These are phyloP conservation scores for Pseudogymnoascus sp. DNA, from an alignment of 2,329 filamentous ascomycete species.

Conservation along the genomic window DNA sequence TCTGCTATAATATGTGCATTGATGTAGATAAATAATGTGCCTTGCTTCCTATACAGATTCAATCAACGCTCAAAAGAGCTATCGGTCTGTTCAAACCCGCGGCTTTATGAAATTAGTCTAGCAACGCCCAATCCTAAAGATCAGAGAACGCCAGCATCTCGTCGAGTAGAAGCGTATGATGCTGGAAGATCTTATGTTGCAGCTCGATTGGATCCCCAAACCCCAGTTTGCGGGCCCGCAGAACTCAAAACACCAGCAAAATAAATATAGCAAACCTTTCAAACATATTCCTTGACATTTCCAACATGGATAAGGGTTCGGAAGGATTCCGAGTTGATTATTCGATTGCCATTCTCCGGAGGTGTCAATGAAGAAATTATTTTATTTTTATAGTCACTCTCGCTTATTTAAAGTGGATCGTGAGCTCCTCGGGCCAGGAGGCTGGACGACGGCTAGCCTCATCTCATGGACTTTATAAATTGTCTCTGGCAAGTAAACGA, in stretches of 20 bases:
- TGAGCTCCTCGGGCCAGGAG: background rate
- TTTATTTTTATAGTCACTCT: constrained; percentile 9
- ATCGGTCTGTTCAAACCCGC: constrained; percentile 11
- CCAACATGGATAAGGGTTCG: background rate
- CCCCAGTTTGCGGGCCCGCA: background rate
- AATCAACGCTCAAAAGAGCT: constrained; percentile 9
- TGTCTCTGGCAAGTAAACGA: background rate
- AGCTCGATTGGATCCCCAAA: background rate
- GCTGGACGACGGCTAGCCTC: background rate
- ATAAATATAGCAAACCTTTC: background rate
- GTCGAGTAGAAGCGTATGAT: constrained; percentile 8
- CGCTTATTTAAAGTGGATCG: constrained; percentile 10
- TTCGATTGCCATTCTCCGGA: background rate
- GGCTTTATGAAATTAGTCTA: constrained; percentile 11
- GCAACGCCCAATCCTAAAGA: constrained; percentile 11
- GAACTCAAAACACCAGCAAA: background rate
- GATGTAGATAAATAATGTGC: constrained; percentile 8
- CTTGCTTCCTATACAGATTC: constrained; percentile 12
- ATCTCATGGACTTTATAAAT: background rate
- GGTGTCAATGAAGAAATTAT: background rate
- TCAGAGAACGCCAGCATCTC: constrained; percentile 9
- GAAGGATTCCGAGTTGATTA: background rate
- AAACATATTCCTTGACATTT: background rate
- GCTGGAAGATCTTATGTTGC: constrained; percentile 9
- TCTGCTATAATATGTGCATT: background rate